Evolutionary conservation across 805 yeast species (phyloP), one percentile per base, ranked within the genome.

Genomic region (Candida nanaspora): DNA sequence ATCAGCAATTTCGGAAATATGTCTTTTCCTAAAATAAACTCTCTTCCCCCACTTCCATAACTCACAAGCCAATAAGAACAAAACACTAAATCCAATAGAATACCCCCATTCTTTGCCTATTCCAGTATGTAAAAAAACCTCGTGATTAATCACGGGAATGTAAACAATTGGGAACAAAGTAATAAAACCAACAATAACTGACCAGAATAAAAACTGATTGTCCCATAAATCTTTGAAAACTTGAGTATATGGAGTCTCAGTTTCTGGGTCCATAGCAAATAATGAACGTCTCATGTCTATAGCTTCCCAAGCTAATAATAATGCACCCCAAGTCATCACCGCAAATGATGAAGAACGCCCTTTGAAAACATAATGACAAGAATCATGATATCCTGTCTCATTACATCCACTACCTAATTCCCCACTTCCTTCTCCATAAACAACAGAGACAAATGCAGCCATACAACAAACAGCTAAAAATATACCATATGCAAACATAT

Each of bases 251-350:
- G 82, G 78, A 14, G 76, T 70, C 40, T 72, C 78, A 14, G 80
- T 63, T 37, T 78, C 82, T 20, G 84, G 84, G 43, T 80, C 74
- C 85, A 80, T 80, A 40, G 65, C 64, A 61, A 85, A 84, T 46
- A 86, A 66, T 2, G 94, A 85, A 50, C 79, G 68, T 50, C 82
- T 68, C 60, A 79, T 63, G 55, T 84, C 86, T 43, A 84, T 71
- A 50, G 86, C 86, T 62, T 85, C 93, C 93, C 93, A 85, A 1
- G 94, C 93, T 36, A 84, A 66, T 23, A 86, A 57, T 44, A 86
- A 69, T 3, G 91, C 83, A 64, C 89, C 75, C 94, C 95, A 86
- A 0, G 95, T 86, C 80, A 86, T 80, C 2, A 81, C 76, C 1
- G 82, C 82, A 66, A 86, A 86, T 0, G 88, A 74, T 3, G 83